Evolutionary conservation across 2,329 filamentous ascomycete genomes (phyloP), one percentile per base, ranked within the genome.

Genomic region (Scytalidium sp.): DNA sequence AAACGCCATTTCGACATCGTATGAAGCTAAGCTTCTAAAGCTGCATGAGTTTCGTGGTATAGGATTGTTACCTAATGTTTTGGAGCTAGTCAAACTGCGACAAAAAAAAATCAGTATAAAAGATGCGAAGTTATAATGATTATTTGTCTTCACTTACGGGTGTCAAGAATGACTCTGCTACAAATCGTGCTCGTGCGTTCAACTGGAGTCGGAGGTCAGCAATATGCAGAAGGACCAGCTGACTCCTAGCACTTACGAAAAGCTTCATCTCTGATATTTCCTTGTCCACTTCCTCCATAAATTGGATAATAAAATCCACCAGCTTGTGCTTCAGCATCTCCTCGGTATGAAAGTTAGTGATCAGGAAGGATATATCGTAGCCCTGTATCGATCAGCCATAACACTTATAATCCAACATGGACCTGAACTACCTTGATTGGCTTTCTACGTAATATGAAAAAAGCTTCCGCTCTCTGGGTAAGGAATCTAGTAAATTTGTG

Each of bases 251-350:
- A 77, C 90, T 60, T 81, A 97, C 93, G 72, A 99, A 99, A 64
- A 99, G 87, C 81, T 99, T 99, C 94, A 99, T 97, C 75, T 99
- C 95, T 3, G 94, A 97, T 53, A 99, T 99, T 72, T 99, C 94
- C 79, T 99, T 99, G 71, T 99, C 95, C 3, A 99, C 95, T 70
- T 99, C 94, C 71, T 99, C 93, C 93, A 99, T 97, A 66, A 99
- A 99, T 66, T 97, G 87, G 58, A 99, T 97, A 60, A 99, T 96
- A 65, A 99, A 99, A 70, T 99, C 94, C 27, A 99, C 95, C 60
- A 99, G 79, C 77, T 99, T 97, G 70, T 99, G 93, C 78, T 97
- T 97, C 67, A 97, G 71, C 91, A 99, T 96, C 68, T 95, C 89
- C 71, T 97, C 94, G 3, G 94, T 97, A 65, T 99, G 94, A 77